A percentile compares a stretch with the other conserved stretches of the same genome.
Evolutionary conservation across 805 yeast species (phyloP).

Genomic region (Debaryomyces prosopidis): DNA sequence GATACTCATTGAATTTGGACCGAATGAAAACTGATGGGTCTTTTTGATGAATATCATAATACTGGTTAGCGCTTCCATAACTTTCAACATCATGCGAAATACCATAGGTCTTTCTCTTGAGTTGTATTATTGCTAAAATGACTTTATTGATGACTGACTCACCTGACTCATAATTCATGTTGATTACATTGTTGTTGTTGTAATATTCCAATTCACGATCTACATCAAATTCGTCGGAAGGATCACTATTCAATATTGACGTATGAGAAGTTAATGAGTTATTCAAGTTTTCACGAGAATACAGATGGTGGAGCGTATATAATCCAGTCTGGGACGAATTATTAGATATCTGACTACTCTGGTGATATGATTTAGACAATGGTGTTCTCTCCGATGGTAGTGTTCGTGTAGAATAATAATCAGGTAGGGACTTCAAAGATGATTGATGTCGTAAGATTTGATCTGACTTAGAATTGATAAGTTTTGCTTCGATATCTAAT

Average conservation of each 20-base stretch:
- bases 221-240: neutral
- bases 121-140: conserved; percentile 11
- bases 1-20: conserved; percentile 19
- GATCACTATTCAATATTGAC: neutral
- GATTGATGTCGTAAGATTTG: conserved; percentile 25
- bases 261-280: neutral
- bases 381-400: neutral
- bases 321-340: conserved; percentile 2
- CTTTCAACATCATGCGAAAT: conserved; percentile 4
- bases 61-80: conserved; percentile 38
- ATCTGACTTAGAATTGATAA: conserved; percentile 21
- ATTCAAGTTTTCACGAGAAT: neutral
- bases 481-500: conserved; percentile 21
- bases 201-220: neutral
- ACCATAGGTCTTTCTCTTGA: conserved; percentile 6
- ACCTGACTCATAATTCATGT: neutral
- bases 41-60: conserved; percentile 3
- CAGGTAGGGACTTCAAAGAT: conserved; percentile 19
- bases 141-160: conserved; percentile 17
- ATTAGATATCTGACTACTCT: neutral
- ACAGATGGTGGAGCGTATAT: neutral
- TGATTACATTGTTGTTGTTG: neutral
- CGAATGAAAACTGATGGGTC: conserved; percentile 15
- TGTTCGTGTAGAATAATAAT: neutral
- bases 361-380: neutral